A percentile compares a stretch with the other conserved stretches of the same genome.
These are phyloP conservation scores for Nannochloropsis oceanica DNA, from an alignment of 108 stramenopile species.

Conservation along the genomic window DNA sequence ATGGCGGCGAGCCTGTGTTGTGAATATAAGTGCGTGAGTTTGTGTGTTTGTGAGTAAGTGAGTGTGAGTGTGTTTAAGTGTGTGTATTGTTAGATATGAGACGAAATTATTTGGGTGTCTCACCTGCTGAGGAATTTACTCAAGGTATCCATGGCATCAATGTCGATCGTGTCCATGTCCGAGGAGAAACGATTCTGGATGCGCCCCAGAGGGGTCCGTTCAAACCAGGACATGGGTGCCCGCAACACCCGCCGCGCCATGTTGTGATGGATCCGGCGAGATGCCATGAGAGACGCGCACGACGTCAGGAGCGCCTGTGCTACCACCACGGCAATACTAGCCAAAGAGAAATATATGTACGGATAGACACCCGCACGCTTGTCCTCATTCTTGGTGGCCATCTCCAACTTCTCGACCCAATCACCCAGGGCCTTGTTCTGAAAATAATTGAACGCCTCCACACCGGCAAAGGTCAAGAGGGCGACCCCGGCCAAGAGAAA, in stretches of 20 bases:
- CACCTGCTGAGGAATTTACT: slow-evolving; percentile 14
- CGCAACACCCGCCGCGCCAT: neutral
- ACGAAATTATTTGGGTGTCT: no score
- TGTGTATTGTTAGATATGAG: no score
- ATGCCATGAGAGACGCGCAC: neutral
- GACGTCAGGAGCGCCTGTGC: neutral
- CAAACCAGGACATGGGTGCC: slow-evolving; percentile 58
- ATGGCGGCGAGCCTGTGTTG: neutral
- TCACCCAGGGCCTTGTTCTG: neutral
- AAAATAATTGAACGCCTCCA: neutral
- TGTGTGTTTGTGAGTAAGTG: no score
- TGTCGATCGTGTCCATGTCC: slow-evolving; percentile 59
- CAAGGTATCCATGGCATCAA: slow-evolving; percentile 24
- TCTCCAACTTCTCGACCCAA: neutral
- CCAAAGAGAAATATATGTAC: neutral
- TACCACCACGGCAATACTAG: neutral
- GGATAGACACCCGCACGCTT: neutral
- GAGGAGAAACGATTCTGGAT: slow-evolving; percentile 80
- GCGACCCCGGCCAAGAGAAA: neutral
- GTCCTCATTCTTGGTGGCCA: neutral
- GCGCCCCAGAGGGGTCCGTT: slow-evolving; percentile 80
- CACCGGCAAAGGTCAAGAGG: neutral
- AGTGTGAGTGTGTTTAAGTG: no score
- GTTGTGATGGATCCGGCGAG: neutral
- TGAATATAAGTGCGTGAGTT: no score